Conservation (phyloP, 805 yeast species). For the Candida glaebosa region DNA sequence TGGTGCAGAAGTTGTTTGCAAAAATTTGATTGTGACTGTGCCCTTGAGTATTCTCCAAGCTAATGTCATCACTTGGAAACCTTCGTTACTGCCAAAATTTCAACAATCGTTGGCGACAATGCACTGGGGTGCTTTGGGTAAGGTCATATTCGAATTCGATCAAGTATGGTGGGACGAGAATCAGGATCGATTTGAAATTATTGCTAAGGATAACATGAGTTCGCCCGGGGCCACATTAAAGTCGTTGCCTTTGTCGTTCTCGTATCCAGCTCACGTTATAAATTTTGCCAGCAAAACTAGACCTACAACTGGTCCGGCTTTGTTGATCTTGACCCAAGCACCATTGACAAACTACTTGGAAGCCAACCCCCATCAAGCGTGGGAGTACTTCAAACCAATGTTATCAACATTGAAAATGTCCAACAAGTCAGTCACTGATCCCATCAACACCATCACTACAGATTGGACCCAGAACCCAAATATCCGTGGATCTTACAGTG, state of each 20-base stretch:
- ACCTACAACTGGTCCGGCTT: conserved; percentile 40
- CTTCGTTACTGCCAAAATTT: conserved; percentile 18
- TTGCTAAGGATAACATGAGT: conserved; percentile 13
- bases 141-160: conserved; percentile 41
- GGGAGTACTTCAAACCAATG: conserved; percentile 58
- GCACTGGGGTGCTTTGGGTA: conserved; percentile 40
- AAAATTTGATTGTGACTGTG: conserved; percentile 67
- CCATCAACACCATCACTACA: conserved; percentile 43
- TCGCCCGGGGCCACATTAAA: conserved; percentile 8
- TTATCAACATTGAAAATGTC: conserved; percentile 21
- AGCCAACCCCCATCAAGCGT: conserved; percentile 47
- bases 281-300: conserved; percentile 50
- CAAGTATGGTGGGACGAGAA: conserved; percentile 40
- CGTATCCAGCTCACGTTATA: conserved; percentile 58
- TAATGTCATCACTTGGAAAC: conserved; percentile 34
- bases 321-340: conserved; percentile 68
- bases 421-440: conserved; percentile 14
- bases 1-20: conserved; percentile 34
- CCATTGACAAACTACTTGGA: conserved; percentile 66
- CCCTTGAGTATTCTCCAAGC: conserved; percentile 70
- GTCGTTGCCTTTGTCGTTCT: conserved; percentile 43
- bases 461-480: conserved; percentile 81
- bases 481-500: conserved; percentile 79
- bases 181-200: conserved; percentile 38
- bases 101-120: conserved; percentile 19